Evolutionary conservation across 495 filamentous ascomycete species (phyloP).

Genomic region (Penicillium alfredii): DNA sequence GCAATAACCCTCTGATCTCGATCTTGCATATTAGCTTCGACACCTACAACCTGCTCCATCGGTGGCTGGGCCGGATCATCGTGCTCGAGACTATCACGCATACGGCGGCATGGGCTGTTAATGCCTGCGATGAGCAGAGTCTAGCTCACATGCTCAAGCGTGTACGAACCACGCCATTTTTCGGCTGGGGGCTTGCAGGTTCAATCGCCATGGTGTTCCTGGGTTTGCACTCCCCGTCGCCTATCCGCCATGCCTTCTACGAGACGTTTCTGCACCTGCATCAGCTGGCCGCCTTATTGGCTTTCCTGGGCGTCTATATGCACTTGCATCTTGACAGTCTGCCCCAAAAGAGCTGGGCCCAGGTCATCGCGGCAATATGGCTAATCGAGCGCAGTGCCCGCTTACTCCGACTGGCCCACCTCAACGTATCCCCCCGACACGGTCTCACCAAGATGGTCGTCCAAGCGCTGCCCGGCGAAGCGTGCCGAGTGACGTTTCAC

Average conservation of each 20-base stretch:
- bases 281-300: slow-evolving; percentile 58
- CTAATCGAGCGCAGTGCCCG: slow-evolving; percentile 55
- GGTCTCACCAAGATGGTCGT: slow-evolving; percentile 40
- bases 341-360: slow-evolving; percentile 56
- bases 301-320: slow-evolving; percentile 61
- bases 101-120: slow-evolving; percentile 60
- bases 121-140: slow-evolving; percentile 37
- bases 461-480: slow-evolving; percentile 49
- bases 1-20: slow-evolving; percentile 88
- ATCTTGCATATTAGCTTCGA: slow-evolving; percentile 87
- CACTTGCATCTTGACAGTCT: slow-evolving; percentile 61
- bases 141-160: slow-evolving; percentile 53
- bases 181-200: slow-evolving; percentile 43
- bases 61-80: slow-evolving; percentile 89
- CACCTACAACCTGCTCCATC: slow-evolving; percentile 90
- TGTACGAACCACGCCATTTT: slow-evolving; percentile 55
- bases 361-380: slow-evolving; percentile 59
- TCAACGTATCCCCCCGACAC: slow-evolving; percentile 45
- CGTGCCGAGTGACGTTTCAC: slow-evolving; percentile 59
- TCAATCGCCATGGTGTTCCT: slow-evolving; percentile 59
- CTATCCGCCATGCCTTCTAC: slow-evolving; percentile 82
- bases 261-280: slow-evolving; percentile 79
- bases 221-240: slow-evolving; percentile 63
- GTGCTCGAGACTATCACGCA: slow-evolving; percentile 72
- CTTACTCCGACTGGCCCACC: slow-evolving; percentile 49